Conservation (phyloP, 2,329 filamentous ascomycete species). For the Rachicladosporium sp. region DNA sequence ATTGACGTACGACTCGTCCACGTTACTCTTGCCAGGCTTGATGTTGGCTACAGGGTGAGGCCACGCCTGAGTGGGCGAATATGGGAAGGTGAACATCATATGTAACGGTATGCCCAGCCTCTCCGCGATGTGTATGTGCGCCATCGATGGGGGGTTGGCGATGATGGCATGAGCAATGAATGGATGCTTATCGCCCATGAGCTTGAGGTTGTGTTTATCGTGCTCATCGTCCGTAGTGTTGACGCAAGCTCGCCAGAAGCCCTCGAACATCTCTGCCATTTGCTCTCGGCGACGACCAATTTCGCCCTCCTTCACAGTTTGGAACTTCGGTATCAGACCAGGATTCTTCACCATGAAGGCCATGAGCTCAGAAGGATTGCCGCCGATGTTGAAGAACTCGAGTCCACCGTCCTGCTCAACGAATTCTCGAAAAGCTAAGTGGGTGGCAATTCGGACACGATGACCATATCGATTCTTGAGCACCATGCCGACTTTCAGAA, state of each 20-base stretch:
- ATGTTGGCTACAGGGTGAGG: constrained; percentile 80
- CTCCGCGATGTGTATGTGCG: constrained; percentile 63
- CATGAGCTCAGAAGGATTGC: constrained; percentile 39
- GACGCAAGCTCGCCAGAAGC: constrained; percentile 78
- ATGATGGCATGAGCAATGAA: constrained; percentile 79
- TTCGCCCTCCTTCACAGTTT: constrained; percentile 64
- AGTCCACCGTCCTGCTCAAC: constrained; percentile 54
- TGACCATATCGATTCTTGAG: constrained; percentile 61
- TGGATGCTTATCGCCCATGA: constrained; percentile 40
- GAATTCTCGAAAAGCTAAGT: constrained; percentile 65
- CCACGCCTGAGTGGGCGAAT: constrained; percentile 74
- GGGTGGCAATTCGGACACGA: constrained; percentile 67
- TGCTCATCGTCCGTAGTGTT: constrained; percentile 58
- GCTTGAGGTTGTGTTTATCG: constrained; percentile 34
- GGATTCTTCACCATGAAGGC: constrained; percentile 89
- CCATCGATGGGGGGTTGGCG: constrained; percentile 66
- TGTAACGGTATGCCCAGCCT: constrained; percentile 63
- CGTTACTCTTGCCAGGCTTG: constrained; percentile 51
- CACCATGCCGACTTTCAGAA: constrained; percentile 61
- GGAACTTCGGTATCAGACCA: constrained; percentile 70
- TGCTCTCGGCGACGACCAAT: constrained; percentile 61
- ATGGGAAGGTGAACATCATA: constrained; percentile 94
- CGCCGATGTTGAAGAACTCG: constrained; percentile 43
- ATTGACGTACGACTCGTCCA: constrained; percentile 63
- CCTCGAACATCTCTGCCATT: constrained; percentile 65